Conservation (phyloP, 192 early-diverging fungal species). For the Entomortierella lignicola region DNA sequence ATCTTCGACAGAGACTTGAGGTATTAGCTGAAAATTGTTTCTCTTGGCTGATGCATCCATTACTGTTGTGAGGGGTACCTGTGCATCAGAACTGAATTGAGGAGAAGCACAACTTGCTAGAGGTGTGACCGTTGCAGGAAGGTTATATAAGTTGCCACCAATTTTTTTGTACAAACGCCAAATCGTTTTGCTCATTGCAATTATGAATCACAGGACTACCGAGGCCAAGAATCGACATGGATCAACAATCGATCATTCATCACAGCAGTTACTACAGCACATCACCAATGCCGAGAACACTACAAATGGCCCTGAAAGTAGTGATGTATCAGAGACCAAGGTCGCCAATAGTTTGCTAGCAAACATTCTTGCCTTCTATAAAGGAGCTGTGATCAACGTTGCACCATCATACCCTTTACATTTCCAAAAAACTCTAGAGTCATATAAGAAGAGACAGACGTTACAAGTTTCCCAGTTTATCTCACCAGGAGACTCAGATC, state of each 20-base stretch:
- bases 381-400: constrained; percentile 1
- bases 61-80: constrained; percentile 8
- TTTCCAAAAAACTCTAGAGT: background rate
- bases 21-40: background rate
- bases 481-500: background rate
- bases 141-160: background rate
- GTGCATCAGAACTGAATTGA: background rate
- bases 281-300: background rate
- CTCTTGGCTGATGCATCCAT: constrained; percentile 14
- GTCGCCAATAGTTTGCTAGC: constrained; percentile 24
- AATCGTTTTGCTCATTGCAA: background rate
- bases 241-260: background rate
- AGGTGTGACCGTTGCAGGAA: background rate
- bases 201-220: constrained; percentile 21
- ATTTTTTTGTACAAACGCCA: too few relatives aligned
- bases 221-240: background rate
- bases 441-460: background rate
- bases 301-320: background rate
- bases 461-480: background rate
- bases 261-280: background rate
- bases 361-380: constrained; percentile 27
- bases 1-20: background rate
- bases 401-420: background rate
- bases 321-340: background rate
- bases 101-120: background rate